These are phyloP conservation scores for Exidia glandulosa DNA, from an alignment of 768 basidiomycete genomes.

Conservation along the genomic window DNA sequence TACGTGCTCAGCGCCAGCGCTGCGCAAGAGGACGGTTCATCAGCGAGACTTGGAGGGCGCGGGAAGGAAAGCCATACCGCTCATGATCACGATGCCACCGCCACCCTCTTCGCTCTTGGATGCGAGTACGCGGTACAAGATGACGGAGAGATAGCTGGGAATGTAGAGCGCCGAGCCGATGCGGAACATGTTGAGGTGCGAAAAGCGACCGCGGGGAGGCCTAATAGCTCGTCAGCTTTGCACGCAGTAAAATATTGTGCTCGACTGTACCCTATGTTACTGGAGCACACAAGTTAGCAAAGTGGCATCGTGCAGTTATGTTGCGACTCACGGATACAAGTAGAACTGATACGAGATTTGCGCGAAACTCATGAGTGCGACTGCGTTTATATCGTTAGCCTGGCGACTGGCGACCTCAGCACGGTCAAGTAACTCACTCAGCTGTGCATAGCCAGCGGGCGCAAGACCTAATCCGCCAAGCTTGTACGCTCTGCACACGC, in stretches of 20 bases:
- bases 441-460: constrained; percentile 84
- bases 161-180: constrained; percentile 79
- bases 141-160: constrained; percentile 77
- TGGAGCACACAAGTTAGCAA: constrained; percentile 4
- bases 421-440: constrained; percentile 43
- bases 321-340: constrained; percentile 64
- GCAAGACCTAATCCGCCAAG: constrained; percentile 86
- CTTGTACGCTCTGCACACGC: constrained; percentile 53
- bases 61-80: constrained; percentile 37
- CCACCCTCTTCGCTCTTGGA: constrained; percentile 43
- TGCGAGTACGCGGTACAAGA: constrained; percentile 60
- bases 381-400: constrained; percentile 28
- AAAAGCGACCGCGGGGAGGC: constrained; percentile 72
- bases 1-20: constrained; percentile 75
- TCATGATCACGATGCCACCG: constrained; percentile 73
- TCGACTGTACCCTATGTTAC: constrained; percentile 25
- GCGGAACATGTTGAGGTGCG: constrained; percentile 83
- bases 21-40: constrained; percentile 20
- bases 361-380: constrained; percentile 87
- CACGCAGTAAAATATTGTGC: not conserved
- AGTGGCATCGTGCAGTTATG: not conserved
- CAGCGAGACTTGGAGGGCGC: constrained; percentile 5
- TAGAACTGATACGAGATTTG: constrained; percentile 89
- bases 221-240: constrained; percentile 21
- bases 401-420: not conserved